Evolutionary conservation across 257 asterid species (phyloP), one percentile per base, ranked within the genome.

Genomic region (Primulina huaijiensis): DNA sequence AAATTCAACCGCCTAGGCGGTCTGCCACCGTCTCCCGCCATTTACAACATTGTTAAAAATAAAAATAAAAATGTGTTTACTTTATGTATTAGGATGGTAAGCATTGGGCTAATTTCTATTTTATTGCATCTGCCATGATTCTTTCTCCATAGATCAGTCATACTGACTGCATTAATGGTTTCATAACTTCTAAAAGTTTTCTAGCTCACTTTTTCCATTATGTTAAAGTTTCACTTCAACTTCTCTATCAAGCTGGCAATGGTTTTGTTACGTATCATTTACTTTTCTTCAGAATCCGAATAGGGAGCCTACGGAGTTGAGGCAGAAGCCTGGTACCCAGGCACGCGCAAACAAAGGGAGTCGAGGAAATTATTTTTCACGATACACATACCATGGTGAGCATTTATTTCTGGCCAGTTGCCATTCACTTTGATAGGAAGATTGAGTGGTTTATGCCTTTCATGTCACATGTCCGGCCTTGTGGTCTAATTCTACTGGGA

Each of bases 321-420:
- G 83, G 81, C 80, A 89, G 90, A 89, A 86, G 80, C 80, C 90
- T 37, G 89, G 86, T 62, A 65, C 76, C 77, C 92, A 81, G 82
- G 81, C 86, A 23, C 78, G 89, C 74, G 85, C 88, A 59, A 85
- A 74, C 75, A 85, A 87, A 78, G 92, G 72, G 64, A 82, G 83
- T 65, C 90, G 95, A 53, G 93, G 87, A 71, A 85, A 75, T 77
- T 82, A 81, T 75, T 74, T 86, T 33, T 74, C 92, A 70, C 84
- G 89, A 67, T 81, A 78, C 74, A 67, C 33, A 69, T 82, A 88
- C 74, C 80, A 82, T 70, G 96, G 96, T 89, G 82, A 87, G 74
- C 73, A 37, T 68, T 52, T 65, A 64, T 69, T 64, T 72, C 62
- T 60, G 64, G 30, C 43, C 35, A 43, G 10, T 38, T 30, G 9